phyloP scores from a whole-genome alignment of 805 yeast species.

The Saccharomyces kudriavzevii region DNA sequence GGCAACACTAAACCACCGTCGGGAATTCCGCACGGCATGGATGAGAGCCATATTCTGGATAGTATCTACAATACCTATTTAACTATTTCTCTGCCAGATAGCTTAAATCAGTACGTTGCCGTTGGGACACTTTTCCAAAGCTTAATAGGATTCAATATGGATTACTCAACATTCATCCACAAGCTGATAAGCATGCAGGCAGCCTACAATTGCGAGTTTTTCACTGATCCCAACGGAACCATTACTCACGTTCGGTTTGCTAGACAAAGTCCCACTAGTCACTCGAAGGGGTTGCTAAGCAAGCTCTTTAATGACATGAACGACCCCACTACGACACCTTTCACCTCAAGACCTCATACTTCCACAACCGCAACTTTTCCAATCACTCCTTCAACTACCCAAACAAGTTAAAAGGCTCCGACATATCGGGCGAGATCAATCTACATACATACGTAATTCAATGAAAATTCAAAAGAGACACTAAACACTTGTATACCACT shows the following conservation, averaged over 20 bases:
- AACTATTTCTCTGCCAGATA: constrained; percentile 7
- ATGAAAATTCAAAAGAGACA: neutral
- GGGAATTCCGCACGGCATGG: neutral
- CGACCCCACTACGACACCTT: neutral
- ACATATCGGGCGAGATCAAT: neutral
- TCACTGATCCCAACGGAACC: constrained; percentile 15
- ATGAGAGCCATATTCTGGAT: constrained; percentile 7
- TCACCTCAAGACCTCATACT: neutral
- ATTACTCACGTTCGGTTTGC: constrained; percentile 21
- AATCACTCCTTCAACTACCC: neutral
- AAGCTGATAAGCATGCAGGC: constrained; percentile 16
- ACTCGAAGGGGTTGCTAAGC: neutral
- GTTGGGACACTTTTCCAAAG: constrained; percentile 20
- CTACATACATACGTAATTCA: neutral
- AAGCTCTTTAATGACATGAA: neutral
- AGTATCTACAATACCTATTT: constrained; percentile 12
- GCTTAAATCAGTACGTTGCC: constrained; percentile 15
- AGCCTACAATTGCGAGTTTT: constrained; percentile 16
- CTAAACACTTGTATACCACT: neutral
- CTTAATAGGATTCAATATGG: constrained; percentile 9
- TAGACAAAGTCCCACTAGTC: neutral
- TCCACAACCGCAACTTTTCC: neutral
- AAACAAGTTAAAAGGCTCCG: neutral
- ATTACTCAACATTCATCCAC: constrained; percentile 17
- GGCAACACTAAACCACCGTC: neutral